These are phyloP conservation scores for Ambrosia artemisiifolia DNA, from an alignment of 129 eudicot genomes.

Conservation along the genomic window DNA sequence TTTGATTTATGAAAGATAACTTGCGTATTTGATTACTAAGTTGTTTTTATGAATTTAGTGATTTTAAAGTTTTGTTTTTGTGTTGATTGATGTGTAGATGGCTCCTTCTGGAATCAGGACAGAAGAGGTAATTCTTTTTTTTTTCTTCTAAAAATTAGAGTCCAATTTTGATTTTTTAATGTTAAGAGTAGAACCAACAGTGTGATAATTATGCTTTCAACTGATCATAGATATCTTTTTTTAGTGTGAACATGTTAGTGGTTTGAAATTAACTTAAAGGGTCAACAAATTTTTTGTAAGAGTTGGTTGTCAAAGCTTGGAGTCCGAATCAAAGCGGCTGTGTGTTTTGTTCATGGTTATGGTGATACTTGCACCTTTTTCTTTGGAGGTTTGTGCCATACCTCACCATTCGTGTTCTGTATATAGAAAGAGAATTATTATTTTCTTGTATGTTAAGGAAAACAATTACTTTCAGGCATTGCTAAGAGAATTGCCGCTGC, in stretches of 20 bases:
- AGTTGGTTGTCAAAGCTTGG: constrained; percentile 96
- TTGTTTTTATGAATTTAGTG: not conserved
- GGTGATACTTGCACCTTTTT: constrained; percentile 98
- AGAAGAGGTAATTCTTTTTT: constrained; percentile 59
- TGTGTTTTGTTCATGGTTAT: constrained; percentile 97
- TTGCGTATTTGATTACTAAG: too few relatives aligned
- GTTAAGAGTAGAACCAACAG: constrained; percentile 51
- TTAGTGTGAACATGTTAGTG: constrained; percentile 40
- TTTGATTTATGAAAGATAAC: too few relatives aligned
- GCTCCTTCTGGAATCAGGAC: constrained; percentile 82
- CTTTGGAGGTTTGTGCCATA: constrained; percentile 75
- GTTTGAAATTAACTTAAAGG: constrained; percentile 79
- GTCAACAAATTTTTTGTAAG: constrained; percentile 85
- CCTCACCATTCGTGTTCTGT: not conserved
- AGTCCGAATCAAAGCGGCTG: constrained; percentile 69
- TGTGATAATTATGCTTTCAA: not conserved
- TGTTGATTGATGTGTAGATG: constrained; percentile 33
- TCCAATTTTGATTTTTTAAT: constrained; percentile 23
- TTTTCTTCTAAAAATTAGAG: not conserved
- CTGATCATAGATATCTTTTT: constrained; percentile 1
- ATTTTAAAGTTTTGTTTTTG: not conserved
- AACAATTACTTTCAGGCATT: constrained; percentile 51
- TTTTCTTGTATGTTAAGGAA: not conserved
- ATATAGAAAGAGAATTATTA: constrained; percentile 6
- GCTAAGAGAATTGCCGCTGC: constrained; percentile 79